Evolutionary conservation across 352 stramenopile genomes (phyloP).

Genomic region (Phytophthora cryptogea): DNA sequence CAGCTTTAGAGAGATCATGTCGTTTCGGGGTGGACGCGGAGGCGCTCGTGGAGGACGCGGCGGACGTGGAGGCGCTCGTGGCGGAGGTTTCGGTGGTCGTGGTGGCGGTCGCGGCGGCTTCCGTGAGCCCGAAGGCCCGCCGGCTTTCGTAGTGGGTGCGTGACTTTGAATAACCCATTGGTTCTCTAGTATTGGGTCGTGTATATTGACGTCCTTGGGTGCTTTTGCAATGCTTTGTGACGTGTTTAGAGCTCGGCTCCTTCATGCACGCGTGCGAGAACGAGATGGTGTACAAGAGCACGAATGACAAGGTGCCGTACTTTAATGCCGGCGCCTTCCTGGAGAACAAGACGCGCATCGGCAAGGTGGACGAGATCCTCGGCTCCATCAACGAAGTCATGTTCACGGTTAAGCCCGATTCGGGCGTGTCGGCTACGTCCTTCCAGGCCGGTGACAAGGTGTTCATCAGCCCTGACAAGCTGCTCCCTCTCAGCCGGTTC

Average conservation of each 20-base stretch:
- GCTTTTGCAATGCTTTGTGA: slow-evolving; percentile 4
- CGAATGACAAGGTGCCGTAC: slow-evolving; percentile 96
- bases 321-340: slow-evolving; percentile 99
- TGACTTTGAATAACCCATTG: background rate
- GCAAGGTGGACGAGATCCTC: slow-evolving; percentile 99
- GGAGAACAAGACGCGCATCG: slow-evolving; percentile 99
- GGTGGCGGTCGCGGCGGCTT: slow-evolving; percentile 43
- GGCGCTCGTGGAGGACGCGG: slow-evolving; percentile 45
- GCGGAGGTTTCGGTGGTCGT: slow-evolving; percentile 47
- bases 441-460: slow-evolving; percentile 98
- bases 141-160: slow-evolving; percentile 72
- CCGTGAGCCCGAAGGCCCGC: slow-evolving; percentile 71
- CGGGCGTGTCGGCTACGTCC: slow-evolving; percentile 93
- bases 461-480: slow-evolving; percentile 97
- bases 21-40: slow-evolving; percentile 60
- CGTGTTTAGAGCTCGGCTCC: slow-evolving; percentile 89
- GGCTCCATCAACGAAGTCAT: slow-evolving; percentile 96
- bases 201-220: background rate
- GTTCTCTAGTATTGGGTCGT: background rate
- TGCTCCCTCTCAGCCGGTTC: slow-evolving; percentile 96
- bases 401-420: slow-evolving; percentile 97
- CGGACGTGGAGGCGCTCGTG: slow-evolving; percentile 45
- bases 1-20: slow-evolving; percentile 40
- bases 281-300: slow-evolving; percentile 98
- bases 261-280: slow-evolving; percentile 98